Evolutionary conservation across 257 asterid genomes (phyloP).

Genomic region (Solanum lycopersicoides): DNA sequence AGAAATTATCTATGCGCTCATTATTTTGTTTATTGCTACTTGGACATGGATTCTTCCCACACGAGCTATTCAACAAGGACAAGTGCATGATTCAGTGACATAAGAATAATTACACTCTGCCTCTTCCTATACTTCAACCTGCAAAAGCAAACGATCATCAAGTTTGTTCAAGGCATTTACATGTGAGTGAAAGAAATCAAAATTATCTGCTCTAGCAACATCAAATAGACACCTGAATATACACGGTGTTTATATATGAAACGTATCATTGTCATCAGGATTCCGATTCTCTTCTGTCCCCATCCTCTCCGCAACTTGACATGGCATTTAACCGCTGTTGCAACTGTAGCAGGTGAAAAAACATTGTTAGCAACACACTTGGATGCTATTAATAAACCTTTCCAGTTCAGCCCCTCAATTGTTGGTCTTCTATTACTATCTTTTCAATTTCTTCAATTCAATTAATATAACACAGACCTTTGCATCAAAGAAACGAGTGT

Average conservation of each 20-base stretch:
- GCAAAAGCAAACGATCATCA: not conserved
- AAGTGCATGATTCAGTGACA: constrained; percentile 4
- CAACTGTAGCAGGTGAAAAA: constrained; percentile 39
- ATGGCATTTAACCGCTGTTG: constrained; percentile 51
- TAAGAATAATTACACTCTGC: not conserved
- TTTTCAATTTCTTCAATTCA: not conserved
- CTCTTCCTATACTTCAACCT: not conserved
- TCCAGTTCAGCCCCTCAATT: not conserved
- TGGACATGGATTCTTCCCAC: not conserved
- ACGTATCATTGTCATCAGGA: constrained; percentile 29
- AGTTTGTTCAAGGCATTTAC: not conserved
- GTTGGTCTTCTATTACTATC: not conserved
- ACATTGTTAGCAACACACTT: not conserved
- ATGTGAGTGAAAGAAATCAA: not conserved
- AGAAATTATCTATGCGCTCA: not conserved
- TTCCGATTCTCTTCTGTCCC: constrained; percentile 50
- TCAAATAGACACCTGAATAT: constrained; percentile 28
- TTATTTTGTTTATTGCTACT: not conserved
- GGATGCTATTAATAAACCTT: not conserved
- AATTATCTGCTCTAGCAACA: not conserved
- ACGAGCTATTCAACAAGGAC: not conserved
- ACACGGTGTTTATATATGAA: constrained; percentile 29
- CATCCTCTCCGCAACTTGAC: constrained; percentile 51
- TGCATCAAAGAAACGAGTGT: not conserved
- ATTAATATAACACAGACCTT: not conserved